Base-by-base conservation (phyloP, 108 stramenopile species). In the Tribonema minus region DNA sequence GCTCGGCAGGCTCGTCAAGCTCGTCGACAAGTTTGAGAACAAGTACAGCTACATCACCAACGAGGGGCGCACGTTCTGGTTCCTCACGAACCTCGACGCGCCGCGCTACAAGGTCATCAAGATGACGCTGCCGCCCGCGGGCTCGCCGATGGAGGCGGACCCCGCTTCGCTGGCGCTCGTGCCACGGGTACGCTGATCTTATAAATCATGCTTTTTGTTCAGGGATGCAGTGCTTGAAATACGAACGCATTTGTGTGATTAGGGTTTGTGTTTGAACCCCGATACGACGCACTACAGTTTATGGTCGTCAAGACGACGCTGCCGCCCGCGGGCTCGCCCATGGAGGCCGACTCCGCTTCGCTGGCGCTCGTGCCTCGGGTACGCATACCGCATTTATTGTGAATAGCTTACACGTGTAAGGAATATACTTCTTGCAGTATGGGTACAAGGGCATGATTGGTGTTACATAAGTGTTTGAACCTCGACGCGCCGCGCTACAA, bases 21-120 rank as follows among this genome's bases (percentile, higher is more conserved):
- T 83, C 37, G 82, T 85, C 58, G 84, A 85, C 76, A 72, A 78
- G 75, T 83, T 85, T 31, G 70, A 80, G 38, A 61, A 37, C 35
- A 60, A 64, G 28, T 85, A 78, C 70, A 12, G 71, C 3, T 82
- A 85, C 61, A 28, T 85, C 12, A 82, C 83, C 40, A 84, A 84
- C 37, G 83, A 84, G 72, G 83, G 83, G 25, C 37, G 70, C 35
- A 78, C 30, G 0, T 84, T 84, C 75, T 84, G 76, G 70, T 82
- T 84, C 68, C n/a, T 27, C 65, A 82, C 62, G 74, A 84, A 84
- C 58, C 25, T 67, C 60, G 66, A 76, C 37, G 74, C 74, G 3
- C 74, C 74, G 23, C 60, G 61, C 37, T 66, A 67, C 46, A 76
- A 76, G 74, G 74, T 67, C 32, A 54, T 72, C 20, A 40, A 31